Percentiles rank a stretch among this genome's conserved stretches.
Conservation (phyloP, 495 filamentous ascomycete genomes). For the Penicillium pulvis region DNA sequence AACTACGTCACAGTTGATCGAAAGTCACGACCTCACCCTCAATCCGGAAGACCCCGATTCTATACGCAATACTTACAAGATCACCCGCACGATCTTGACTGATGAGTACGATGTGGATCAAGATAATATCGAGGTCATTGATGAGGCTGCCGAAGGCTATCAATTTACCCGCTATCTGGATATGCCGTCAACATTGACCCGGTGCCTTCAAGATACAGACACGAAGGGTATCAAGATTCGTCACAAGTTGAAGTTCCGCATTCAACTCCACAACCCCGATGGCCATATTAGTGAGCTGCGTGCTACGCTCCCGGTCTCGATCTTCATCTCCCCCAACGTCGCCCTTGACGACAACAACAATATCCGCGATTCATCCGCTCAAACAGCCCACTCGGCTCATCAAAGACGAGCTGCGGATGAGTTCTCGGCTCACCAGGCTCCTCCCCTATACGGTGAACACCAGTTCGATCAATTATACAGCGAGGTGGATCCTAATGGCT, state of each 20-base stretch:
- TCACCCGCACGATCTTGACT: conserved; percentile 59
- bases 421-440: conserved; percentile 60
- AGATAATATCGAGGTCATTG: conserved; percentile 65
- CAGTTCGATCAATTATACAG: conserved; percentile 86
- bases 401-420: conserved; percentile 36
- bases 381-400: conserved; percentile 41
- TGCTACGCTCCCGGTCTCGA: conserved; percentile 79
- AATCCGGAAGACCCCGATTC: conserved; percentile 53
- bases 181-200: conserved; percentile 73
- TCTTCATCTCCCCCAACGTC: conserved; percentile 93
- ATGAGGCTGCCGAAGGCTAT: conserved; percentile 78
- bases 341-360: conserved; percentile 80
- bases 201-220: conserved; percentile 85
- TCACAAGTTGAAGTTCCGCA: conserved; percentile 82
- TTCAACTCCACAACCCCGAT: conserved; percentile 91
- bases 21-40: conserved; percentile 70
- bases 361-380: conserved; percentile 57
- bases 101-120: conserved; percentile 64
- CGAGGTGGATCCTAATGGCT: conserved; percentile 73
- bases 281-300: conserved; percentile 91
- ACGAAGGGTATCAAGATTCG: conserved; percentile 79
- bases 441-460: conserved; percentile 87
- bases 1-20: conserved; percentile 72
- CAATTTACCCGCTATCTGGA: conserved; percentile 66
- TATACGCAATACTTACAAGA: conserved; percentile 58